Conservation (phyloP, 75 land plant species). For the Selaginella moellendorffii region DNA sequence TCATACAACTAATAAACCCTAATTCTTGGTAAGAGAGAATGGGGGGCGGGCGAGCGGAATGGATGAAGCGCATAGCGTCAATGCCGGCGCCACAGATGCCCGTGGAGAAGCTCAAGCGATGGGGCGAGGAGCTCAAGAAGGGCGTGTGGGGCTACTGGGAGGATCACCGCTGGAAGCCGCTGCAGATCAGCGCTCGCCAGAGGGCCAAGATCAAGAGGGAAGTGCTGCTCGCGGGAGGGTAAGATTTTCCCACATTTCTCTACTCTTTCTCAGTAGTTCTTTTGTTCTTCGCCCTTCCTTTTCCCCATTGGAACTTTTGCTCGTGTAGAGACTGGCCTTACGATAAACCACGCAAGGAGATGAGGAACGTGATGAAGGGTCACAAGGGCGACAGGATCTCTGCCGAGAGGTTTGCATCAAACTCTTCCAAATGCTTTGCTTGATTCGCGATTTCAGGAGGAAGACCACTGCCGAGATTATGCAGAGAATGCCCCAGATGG, state of each 20-base stretch:
- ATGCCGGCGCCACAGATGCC: neutral
- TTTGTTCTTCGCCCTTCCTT: neutral
- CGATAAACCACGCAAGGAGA: slow-evolving; percentile 63
- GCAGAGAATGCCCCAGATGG: slow-evolving; percentile 88
- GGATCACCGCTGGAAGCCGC: slow-evolving; percentile 68
- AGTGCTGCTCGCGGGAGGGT: slow-evolving; percentile 75
- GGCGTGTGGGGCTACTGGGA: slow-evolving; percentile 94
- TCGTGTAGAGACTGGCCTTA: slow-evolving; percentile 72
- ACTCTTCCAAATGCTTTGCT: neutral
- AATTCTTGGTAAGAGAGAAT: too few relatives aligned
- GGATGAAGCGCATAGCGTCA: neutral
- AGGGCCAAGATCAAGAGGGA: slow-evolving; percentile 73
- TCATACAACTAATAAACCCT: too few relatives aligned
- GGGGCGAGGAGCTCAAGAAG: slow-evolving; percentile 49
- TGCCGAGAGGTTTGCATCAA: slow-evolving; percentile 46
- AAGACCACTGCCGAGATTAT: slow-evolving; percentile 71
- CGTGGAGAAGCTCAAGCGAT: neutral
- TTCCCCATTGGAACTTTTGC: slow-evolving; percentile 5
- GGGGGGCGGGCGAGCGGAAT: neutral
- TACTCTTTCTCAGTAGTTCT: neutral
- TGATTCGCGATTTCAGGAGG: slow-evolving; percentile 22
- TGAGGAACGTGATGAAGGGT: slow-evolving; percentile 74
- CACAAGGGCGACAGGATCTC: slow-evolving; percentile 88
- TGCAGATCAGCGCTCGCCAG: slow-evolving; percentile 62
- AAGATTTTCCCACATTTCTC: neutral